A percentile compares a stretch with the other conserved stretches of the same genome.
Conservation (phyloP, 805 yeast genomes). For the Candida insectorum region DNA sequence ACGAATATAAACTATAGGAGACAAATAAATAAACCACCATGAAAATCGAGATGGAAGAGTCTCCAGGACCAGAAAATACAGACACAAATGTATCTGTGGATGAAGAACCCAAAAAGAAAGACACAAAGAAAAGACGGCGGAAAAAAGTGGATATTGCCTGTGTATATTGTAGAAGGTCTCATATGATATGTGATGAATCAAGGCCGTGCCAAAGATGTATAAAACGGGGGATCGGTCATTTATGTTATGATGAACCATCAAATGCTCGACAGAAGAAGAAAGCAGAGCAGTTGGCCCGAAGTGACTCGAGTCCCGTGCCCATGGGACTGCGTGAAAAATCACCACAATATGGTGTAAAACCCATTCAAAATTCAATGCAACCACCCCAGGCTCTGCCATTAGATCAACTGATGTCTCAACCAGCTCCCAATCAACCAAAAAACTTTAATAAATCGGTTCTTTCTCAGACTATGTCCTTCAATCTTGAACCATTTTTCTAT, state of each 20-base stretch:
- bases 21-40: no score
- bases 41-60: no score
- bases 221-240: slow-evolving; percentile 81
- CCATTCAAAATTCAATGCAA: neutral
- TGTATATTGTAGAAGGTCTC: slow-evolving; percentile 88
- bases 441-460: slow-evolving; percentile 24
- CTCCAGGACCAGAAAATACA: no score
- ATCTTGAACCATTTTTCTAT: slow-evolving; percentile 75
- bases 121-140: no score
- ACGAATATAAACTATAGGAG: no score
- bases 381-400: neutral
- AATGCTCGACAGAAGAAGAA: slow-evolving; percentile 39
- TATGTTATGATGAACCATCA: slow-evolving; percentile 74
- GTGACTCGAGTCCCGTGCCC: slow-evolving; percentile 6
- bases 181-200: slow-evolving; percentile 85
- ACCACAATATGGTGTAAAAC: neutral
- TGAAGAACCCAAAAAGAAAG: no score
- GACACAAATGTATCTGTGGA: no score
- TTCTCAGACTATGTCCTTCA: slow-evolving; percentile 39
- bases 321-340: neutral
- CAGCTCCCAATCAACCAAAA: slow-evolving; percentile 1
- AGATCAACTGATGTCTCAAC: slow-evolving; percentile 1
- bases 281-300: slow-evolving; percentile 23
- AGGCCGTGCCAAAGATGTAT: slow-evolving; percentile 80
- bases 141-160: slow-evolving; percentile 69